Evolutionary conservation across 2,329 filamentous ascomycete species (phyloP), one percentile per base, ranked within the genome.

Genomic region (Coleophoma eucalyptorum): DNA sequence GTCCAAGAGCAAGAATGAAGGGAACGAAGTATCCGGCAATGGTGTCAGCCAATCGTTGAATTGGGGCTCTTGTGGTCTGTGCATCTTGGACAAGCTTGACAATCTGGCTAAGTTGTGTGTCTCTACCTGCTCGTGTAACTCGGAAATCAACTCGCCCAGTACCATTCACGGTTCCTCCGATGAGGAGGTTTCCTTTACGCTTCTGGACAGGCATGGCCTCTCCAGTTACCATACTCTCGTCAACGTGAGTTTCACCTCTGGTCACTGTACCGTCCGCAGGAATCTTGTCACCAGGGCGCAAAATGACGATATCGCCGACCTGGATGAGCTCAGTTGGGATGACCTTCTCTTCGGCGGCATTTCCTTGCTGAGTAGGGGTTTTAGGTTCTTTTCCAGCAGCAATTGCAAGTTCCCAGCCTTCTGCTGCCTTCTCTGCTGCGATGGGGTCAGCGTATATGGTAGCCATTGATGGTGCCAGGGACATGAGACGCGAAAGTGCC

Each of bases 201-300:
- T 99, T 99, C 62, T 90, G 84, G 34, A 97, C 91, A 0, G 94
- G 93, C 80, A 97, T 93, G 3, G 94, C 89, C 72, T 99, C 94
- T 58, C 94, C 94, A 5, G 94, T 99, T 45, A 99, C 92, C 93
- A 97, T 97, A 65, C 91, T 96, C 72, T 99, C 94, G 59, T 99
- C 91, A 19, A 97, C 83, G 63, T 95, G 96, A 34, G 90, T 96
- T 69, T 97, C 90, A 32, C 94, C 94, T 48, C 88, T 84, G 50
- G 90, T 90, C 48, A 99, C 81, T 8, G 83, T 79, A 44, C 94
- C 94, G 66, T 99, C 94, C 1, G 93, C 93, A 2, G 94, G 93
- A 51, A 99, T 90, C 73, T 97, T 97, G 72, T 97, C 94, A 49
- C 94, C 94, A 6, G 94, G 94, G 50, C 90, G 87, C 50, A 99